Evolutionary conservation across 257 asterid genomes (phyloP).

Genomic region (Solanum chilense): DNA sequence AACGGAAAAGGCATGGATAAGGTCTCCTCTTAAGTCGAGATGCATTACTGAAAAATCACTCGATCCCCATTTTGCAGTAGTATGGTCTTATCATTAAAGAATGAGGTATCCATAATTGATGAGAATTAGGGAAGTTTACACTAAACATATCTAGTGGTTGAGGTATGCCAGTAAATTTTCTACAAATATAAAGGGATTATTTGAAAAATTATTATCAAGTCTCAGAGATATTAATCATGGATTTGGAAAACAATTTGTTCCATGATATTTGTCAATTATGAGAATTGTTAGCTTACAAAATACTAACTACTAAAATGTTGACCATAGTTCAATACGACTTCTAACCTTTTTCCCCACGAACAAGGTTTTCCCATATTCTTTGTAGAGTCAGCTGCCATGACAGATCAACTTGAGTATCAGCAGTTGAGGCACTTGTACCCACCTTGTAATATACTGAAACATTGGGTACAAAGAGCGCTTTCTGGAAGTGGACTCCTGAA

Average conservation of each 20-base stretch:
- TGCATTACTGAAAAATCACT: background rate
- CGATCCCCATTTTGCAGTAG: background rate
- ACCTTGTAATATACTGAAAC: slow-evolving; percentile 85
- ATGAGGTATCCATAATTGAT: background rate
- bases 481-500: slow-evolving; percentile 77
- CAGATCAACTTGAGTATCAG: slow-evolving; percentile 66
- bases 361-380: slow-evolving; percentile 72
- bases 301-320: background rate
- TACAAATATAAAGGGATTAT: background rate
- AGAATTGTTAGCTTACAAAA: background rate
- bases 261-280: background rate
- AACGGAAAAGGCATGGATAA: background rate
- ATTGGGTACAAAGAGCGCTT: slow-evolving; percentile 91
- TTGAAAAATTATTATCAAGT: background rate
- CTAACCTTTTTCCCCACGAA: slow-evolving; percentile 50
- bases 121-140: background rate
- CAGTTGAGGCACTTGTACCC: slow-evolving; percentile 37
- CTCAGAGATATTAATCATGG: background rate
- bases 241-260: background rate
- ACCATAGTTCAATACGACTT: background rate
- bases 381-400: slow-evolving; percentile 92
- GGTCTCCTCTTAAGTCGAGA: background rate
- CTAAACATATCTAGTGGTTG: background rate
- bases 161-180: background rate
- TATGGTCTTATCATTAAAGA: background rate